Evolutionary conservation across 2,329 filamentous ascomycete species (phyloP), one percentile per base, ranked within the genome.

Genomic region (Whalleya microplaca): DNA sequence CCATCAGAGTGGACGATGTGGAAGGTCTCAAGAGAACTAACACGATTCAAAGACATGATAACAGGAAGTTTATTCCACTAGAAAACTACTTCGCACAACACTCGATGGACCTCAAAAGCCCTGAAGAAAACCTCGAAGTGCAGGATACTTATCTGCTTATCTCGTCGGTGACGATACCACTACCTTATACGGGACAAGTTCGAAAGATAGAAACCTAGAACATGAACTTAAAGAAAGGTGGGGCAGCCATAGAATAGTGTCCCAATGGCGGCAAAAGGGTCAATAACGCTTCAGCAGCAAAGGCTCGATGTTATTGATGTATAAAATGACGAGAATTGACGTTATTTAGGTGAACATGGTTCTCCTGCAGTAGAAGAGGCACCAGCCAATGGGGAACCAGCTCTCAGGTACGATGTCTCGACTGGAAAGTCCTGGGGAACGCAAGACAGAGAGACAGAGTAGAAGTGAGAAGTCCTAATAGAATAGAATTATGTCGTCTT

Each of bases 11-110:
- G 71, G 21, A 75, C 54, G 55, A 72, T 73, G 52, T 78, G 71
- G 61, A 84, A 80, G 20, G 80, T 82, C 71, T 84, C 81, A 58
- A 84, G 74, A 47, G 80, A 82, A 19, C 74, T 74, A 27, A 84
- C 76, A 20, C 81, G 79, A 61, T 82, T 78, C 53, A 84, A 68
- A 64, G 81, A 83, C 81, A 84, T 84, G 61, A 41, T 63, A 55
- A 49, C 44, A 21, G 27, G n/a, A 18, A 16, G 3, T 41, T 49
- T 21, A 29, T 41, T 19, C 32, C 41, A 18, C 32, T 9, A 21
- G 48, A 46, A 57, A 53, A n/a, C 41, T 44, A 51, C 49, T 46
- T 37, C 6, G 32, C 14, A 12, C 14, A 6, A 14, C 32, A 37
- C 32, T 37, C 32, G 32, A 37, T 37, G 10, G 32, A 37, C 32